Base-by-base conservation (phyloP, 1,284 basidiomycete species). In the Somion occarium region DNA sequence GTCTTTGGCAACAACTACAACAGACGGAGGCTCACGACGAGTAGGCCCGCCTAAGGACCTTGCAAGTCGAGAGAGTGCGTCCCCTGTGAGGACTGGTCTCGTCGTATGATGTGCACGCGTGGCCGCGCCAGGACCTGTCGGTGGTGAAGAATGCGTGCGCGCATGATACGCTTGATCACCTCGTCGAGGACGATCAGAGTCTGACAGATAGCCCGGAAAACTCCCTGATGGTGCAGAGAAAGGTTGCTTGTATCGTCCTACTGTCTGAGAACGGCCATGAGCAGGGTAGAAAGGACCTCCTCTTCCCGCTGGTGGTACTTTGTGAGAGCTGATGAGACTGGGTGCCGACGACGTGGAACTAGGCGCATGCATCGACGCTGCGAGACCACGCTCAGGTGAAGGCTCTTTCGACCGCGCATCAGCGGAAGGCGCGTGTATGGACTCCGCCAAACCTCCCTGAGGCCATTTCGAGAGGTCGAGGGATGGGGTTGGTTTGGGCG, bases 1-100 rank as follows among this genome's bases (percentile, higher is more conserved):
- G 30, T 63, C 56, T 27, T 63, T 63, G 34, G 61, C 52, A 5
- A 56, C 46, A 7, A 59, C 24, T 11, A 44, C 46, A 20, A 52
- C 50, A 4, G 38, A 12, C 20, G 41, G 3, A 34, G 3, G 19
- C 46, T 64, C 62, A 25, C 59, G 60, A 25, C 59, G 52, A 7
- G 51, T 39, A 23, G 67, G 60, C 3, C 64, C 69, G 0, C 74
- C 82, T 43, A 88, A 79, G 3, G 82, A 80, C 56, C 77, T 72
- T 23, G 78, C 80, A 27, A 89, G 64, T 51, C 73, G 72, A 9
- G 85, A 81, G 38, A 87, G 75, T 2, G 85, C 86, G 48, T 81
- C 83, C 13, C 73, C 80, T 5, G 82, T 84, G 57, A 89, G 76
- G 39, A 88, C 73, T 18, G 86, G 85, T 7, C 85, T 75, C n/a